These are phyloP conservation scores for Trametes versicolor DNA, from an alignment of 1,284 basidiomycete genomes.

Conservation along the genomic window DNA sequence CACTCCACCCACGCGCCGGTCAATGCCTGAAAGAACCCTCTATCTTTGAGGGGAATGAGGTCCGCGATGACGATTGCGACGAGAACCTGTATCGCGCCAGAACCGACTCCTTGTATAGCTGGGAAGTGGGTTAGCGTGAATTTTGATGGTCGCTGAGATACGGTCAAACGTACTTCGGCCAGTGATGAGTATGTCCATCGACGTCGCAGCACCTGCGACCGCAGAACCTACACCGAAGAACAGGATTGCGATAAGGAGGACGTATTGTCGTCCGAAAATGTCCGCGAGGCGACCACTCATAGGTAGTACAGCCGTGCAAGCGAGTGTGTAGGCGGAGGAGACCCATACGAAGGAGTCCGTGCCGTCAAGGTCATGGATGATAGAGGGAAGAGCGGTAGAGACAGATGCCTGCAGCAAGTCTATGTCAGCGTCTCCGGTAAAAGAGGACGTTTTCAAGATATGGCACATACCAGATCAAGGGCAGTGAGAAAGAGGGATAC, in stretches of 20 bases:
- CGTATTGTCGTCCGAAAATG: slow-evolving; percentile 47
- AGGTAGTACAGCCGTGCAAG: slow-evolving; percentile 42
- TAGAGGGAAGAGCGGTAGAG: slow-evolving; percentile 47
- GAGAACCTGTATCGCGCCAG: slow-evolving; percentile 50
- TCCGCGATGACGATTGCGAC: slow-evolving; percentile 54
- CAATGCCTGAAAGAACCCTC: slow-evolving; percentile 47
- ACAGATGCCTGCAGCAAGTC: slow-evolving; percentile 38
- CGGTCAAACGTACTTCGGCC: slow-evolving; percentile 22
- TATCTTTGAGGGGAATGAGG: slow-evolving; percentile 51
- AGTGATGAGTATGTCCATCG: slow-evolving; percentile 48
- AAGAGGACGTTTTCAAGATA: slow-evolving; percentile 6
- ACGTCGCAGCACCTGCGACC: slow-evolving; percentile 47
- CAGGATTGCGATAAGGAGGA: slow-evolving; percentile 44
- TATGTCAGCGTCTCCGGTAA: background rate
- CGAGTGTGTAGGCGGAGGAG: slow-evolving; percentile 41
- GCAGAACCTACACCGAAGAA: slow-evolving; percentile 50
- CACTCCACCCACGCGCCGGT: slow-evolving; percentile 34
- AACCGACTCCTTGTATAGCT: slow-evolving; percentile 57
- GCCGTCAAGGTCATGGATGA: slow-evolving; percentile 43
- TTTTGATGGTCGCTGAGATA: background rate
- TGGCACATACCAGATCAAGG: slow-evolving; percentile 29
- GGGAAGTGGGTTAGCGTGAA: background rate
- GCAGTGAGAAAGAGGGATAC: slow-evolving; percentile 30
- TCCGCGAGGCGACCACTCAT: slow-evolving; percentile 14
- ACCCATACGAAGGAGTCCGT: slow-evolving; percentile 45